Percentiles rank a stretch among this genome's conserved stretches.
These are phyloP conservation scores for Botrytis paeoniae DNA, from an alignment of 2,329 filamentous ascomycete species.

Conservation along the genomic window DNA sequence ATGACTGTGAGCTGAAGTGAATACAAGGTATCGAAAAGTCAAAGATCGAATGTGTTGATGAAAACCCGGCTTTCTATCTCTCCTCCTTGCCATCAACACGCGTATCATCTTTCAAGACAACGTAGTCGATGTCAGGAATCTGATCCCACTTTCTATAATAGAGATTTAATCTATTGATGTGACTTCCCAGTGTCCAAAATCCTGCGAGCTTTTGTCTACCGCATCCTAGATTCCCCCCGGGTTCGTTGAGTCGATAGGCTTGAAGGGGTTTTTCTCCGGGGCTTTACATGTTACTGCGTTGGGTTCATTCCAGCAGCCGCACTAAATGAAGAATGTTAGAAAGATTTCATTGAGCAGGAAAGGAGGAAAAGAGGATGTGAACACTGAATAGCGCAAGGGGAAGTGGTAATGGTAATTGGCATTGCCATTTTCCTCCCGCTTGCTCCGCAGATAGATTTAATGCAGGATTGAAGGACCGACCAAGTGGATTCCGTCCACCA, in stretches of 20 bases:
- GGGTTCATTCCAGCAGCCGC: neutral
- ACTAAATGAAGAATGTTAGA: neutral
- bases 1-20: neutral
- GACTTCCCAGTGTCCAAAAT: neutral
- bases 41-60: neutral
- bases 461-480: too few relatives aligned
- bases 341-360: neutral
- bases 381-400: neutral
- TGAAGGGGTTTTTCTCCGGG: neutral
- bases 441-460: too few relatives aligned
- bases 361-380: neutral
- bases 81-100: neutral
- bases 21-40: neutral
- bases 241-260: accelerated
- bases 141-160: too few relatives aligned
- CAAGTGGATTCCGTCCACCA: too few relatives aligned
- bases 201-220: neutral
- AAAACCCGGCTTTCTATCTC: neutral
- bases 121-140: too few relatives aligned
- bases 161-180: too few relatives aligned
- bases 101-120: neutral
- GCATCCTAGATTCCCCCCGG: neutral
- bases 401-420: neutral
- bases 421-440: neutral
- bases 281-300: neutral